Percentiles rank a stretch among this genome's conserved stretches.
phyloP scores from a whole-genome alignment of 2,329 filamentous ascomycete species.

The Thelonectria olida region DNA sequence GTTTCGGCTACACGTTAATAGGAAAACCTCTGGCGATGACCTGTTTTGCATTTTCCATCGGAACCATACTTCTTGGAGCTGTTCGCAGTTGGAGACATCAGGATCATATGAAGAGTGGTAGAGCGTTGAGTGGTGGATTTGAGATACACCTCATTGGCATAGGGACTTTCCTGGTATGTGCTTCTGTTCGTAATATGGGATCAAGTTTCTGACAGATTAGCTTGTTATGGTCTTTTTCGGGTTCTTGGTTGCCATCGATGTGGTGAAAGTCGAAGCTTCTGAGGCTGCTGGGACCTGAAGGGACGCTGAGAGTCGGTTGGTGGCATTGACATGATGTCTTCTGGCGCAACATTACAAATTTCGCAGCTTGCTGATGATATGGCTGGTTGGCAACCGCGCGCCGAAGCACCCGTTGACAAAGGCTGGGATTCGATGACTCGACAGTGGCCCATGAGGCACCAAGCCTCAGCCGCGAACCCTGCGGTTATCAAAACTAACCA shows the following conservation, averaged over 20 bases:
- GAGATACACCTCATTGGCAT: slow-evolving; percentile 40
- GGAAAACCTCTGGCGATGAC: slow-evolving; percentile 65
- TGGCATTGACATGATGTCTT: neutral
- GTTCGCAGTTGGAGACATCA: slow-evolving; percentile 45
- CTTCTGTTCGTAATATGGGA: neutral
- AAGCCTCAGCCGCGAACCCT: no score
- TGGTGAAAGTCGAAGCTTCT: slow-evolving; percentile 18
- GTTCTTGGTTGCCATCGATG: slow-evolving; percentile 35
- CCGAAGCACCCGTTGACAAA: neutral
- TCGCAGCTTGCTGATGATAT: neutral
- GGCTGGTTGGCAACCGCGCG: neutral
- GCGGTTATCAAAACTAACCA: no score
- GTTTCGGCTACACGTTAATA: slow-evolving; percentile 67
- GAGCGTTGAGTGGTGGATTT: slow-evolving; percentile 44
- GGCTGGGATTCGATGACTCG: neutral
- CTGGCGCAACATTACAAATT: neutral
- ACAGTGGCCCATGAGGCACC: neutral
- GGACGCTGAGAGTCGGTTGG: neutral
- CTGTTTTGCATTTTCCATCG: slow-evolving; percentile 52
- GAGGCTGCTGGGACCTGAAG: neutral
- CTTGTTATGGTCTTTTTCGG: slow-evolving; percentile 36
- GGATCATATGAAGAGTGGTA: slow-evolving; percentile 40
- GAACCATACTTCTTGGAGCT: slow-evolving; percentile 44
- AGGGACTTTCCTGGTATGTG: slow-evolving; percentile 29
- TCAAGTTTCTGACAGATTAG: slow-evolving; percentile 22